These are phyloP conservation scores for Dendryphion nanum DNA, from an alignment of 2,329 filamentous ascomycete genomes.

Conservation along the genomic window DNA sequence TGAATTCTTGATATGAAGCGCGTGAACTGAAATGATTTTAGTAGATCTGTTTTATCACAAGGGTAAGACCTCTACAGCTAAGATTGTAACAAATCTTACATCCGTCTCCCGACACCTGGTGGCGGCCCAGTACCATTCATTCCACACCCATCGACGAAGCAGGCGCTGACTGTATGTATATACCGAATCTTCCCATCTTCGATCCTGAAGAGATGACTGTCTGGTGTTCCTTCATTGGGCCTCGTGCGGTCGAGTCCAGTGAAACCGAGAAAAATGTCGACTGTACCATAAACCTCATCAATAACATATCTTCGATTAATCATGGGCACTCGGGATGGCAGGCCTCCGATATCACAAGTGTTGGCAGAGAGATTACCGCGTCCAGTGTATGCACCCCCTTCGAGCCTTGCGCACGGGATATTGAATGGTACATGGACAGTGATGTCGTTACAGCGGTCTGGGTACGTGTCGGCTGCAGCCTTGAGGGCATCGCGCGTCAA, in stretches of 20 bases:
- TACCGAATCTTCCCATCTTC: constrained; percentile 8
- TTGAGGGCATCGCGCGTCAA: constrained; percentile 4
- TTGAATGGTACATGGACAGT: constrained; percentile 5
- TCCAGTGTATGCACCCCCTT: constrained; percentile 9
- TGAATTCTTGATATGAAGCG: too few species aligned
- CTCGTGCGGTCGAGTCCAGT: constrained; percentile 1
- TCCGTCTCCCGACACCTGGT: constrained; percentile 1
- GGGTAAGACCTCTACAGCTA: too few species aligned
- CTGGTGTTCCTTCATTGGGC: constrained; percentile 2
- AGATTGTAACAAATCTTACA: too few species aligned
- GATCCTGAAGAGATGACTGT: constrained; percentile 8
- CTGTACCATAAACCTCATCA: constrained; percentile 8
- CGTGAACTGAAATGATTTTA: too few species aligned
- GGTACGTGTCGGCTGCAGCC: constrained; percentile 7
- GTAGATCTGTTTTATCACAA: too few species aligned
- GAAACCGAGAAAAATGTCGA: constrained; percentile 8
- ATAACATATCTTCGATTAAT: constrained; percentile 6
- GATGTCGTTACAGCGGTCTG: constrained; percentile 5
- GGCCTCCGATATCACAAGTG: constrained; percentile 5
- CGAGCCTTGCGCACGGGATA: constrained; percentile 6
- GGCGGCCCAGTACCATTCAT: constrained; percentile 8
- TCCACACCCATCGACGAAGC: constrained; percentile 9
- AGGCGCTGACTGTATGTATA: constrained; percentile 9
- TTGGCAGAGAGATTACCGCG: constrained; percentile 2
- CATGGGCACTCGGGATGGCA: constrained; percentile 2